These are phyloP conservation scores for Daldinia sp. DNA, from an alignment of 2,329 filamentous ascomycete species.

Conservation along the genomic window DNA sequence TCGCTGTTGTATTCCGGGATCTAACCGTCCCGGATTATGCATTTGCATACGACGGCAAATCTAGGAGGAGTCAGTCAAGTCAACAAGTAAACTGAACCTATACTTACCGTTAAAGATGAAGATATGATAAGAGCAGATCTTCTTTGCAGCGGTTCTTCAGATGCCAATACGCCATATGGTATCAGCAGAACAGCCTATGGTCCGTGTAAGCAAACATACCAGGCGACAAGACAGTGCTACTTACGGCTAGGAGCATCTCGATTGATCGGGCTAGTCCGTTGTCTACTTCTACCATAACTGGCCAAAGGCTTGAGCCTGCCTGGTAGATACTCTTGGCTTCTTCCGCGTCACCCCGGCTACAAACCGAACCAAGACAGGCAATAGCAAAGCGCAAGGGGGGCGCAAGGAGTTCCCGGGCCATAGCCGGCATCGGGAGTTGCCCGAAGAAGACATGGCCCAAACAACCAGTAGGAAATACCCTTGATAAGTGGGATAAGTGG, in stretches of 20 bases:
- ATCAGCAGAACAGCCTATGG: not conserved
- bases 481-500: not conserved
- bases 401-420: not conserved
- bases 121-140: not conserved
- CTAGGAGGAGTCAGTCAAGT: not conserved
- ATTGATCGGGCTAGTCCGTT: not conserved
- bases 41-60: not conserved
- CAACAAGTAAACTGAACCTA: not conserved
- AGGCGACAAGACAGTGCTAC: not conserved
- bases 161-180: not conserved
- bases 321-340: not conserved
- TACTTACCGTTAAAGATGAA: not conserved
- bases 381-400: not conserved
- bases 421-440: not conserved
- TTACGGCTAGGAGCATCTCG: not conserved
- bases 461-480: not conserved
- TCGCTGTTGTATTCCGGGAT: not conserved
- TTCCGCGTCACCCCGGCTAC: not conserved
- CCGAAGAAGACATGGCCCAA: not conserved
- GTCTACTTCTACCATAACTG: not conserved
- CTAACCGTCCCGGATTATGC: not conserved
- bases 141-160: not conserved
- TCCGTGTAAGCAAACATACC: not conserved
- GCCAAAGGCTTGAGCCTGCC: not conserved
- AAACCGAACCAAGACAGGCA: not conserved